Evolutionary conservation across 2,329 filamentous ascomycete species (phyloP), one percentile per base, ranked within the genome.

Genomic region (Penicillium palitans): DNA sequence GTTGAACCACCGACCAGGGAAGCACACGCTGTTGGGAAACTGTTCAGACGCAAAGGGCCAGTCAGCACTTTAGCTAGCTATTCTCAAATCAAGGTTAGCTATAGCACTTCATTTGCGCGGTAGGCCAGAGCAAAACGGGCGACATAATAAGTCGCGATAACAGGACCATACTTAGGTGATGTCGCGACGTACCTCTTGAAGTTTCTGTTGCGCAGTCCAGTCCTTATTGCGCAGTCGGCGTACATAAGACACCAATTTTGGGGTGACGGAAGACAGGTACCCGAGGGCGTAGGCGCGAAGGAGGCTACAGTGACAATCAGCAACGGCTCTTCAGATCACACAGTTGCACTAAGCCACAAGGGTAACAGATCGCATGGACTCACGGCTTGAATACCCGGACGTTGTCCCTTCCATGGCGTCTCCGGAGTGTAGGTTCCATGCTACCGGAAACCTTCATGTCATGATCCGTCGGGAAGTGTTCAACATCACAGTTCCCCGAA

Each of bases 11-110:
- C 82, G 19, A 83, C 74, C 17, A 84, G 71, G 25, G 78, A 64
- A 44, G 77, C 83, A 67, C 82, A 84, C 59, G 81, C 83, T 4
- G 81, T 73, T 35, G 82, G 80, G 61, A 84, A 83, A 50, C 78
- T 77, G 64, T 82, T 75, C 41, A 77, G 62, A 39, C 75, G 76
- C 37, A 80, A 64, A 27, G 78, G 72, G 59, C 71, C 68, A 39
- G 68, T 70, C 33, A 82, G 65, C 49, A 78, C 71, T 39, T 65
- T 67, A 45, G 63, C 62, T 46, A 80, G 59, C 79, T 81, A 57
- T 54, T 57, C 31, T 58, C 31, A 29, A 45, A 57, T 42, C 42
- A 40, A 42, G 33, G 63, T 72, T 55, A 72, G 67, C 57, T 9
- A 48, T 49, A 59, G 45, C 29, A 44, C 21, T 59, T 37, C 25